Evolutionary conservation across 2,329 filamentous ascomycete species (phyloP), one percentile per base, ranked within the genome.

Genomic region (Colletotrichum endophyticum): DNA sequence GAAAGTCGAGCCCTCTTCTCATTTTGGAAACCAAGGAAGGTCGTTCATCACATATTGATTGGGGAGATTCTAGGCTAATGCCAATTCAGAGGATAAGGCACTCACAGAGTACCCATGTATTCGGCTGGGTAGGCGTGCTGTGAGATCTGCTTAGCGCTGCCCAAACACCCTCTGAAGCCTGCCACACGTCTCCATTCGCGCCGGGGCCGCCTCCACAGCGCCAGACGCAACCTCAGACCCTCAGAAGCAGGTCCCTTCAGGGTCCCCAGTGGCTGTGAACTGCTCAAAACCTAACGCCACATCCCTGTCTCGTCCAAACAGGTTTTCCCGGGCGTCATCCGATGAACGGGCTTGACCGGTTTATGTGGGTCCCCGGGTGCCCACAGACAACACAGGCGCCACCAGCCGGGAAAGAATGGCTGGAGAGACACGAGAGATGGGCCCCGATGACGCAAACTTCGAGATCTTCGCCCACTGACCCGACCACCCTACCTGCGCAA

Each of bases 361-460:
- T 32, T 15, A 15, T 57, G 44, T 66, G 69, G 69, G 69, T 22
- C 61, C 15, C 34, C 30, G 15, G n/a, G 8, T 44, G 53, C 53
- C 32, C 36, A 61, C 34, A 22, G 62, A 44, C 34, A 59, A 27
- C 13, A 9, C 53, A 70, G 56, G 71, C 34, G 61, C 71, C 16
- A 69, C 44, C 44, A 53, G 44, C 44, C 44, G 12, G 44, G n/a
- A 22, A 53, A 53, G 44, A 53, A 53, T 22, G 44, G 44, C 44
- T 53, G 44, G 6, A 53, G 44, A 22, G 44, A 53, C n/a, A 22
- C 44, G 12, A 53, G n/a, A 22, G 44, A 59, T 28, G 56, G 32
- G 39, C 56, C 12, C 28, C 70, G 49, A 77, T 77, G 75, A 77
- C 27, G 79, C 30, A 67, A 82, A 68, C 64, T 69, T 69, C 28